A percentile compares a stretch with the other conserved stretches of the same genome.
Evolutionary conservation across 1,139 yeast genomes (phyloP).

Genomic region (Schwanniomyces etchellsii): DNA sequence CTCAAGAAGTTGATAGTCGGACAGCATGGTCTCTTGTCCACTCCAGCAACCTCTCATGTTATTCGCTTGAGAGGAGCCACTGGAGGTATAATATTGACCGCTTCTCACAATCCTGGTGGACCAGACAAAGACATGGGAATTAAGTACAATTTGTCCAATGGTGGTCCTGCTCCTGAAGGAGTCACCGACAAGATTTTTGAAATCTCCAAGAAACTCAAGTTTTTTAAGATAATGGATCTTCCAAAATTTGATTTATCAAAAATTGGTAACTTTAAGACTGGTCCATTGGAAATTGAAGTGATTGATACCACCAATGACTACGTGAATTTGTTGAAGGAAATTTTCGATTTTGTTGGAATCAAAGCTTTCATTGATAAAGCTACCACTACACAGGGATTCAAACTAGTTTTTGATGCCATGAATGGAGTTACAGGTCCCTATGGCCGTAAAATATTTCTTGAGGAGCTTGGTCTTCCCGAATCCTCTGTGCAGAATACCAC

Average conservation of each 20-base stretch:
- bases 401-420: conserved; percentile 80
- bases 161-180: conserved; percentile 98
- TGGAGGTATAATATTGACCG: conserved; percentile 95
- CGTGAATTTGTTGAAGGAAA: conserved; percentile 70
- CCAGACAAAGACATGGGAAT: conserved; percentile 90
- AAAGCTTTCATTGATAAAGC: conserved; percentile 55
- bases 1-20: conserved; percentile 83
- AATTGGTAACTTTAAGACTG: conserved; percentile 51
- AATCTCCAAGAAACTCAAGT: conserved; percentile 51
- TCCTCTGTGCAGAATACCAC: conserved; percentile 68
- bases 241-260: conserved; percentile 56
- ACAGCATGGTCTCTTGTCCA: conserved; percentile 79
- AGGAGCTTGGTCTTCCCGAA: conserved; percentile 74
- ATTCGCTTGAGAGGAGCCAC: conserved; percentile 76
- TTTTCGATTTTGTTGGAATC: conserved; percentile 85
- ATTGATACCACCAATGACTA: conserved; percentile 81
- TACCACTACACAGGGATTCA: conserved; percentile 46
- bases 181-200: conserved; percentile 86
- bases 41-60: conserved; percentile 94
- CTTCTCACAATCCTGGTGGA: conserved; percentile 99
- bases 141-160: conserved; percentile 90
- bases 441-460: conserved; percentile 76
- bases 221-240: conserved; percentile 55
- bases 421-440: conserved; percentile 98
- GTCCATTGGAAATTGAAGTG: conserved; percentile 63